Evolutionary conservation across 2,329 filamentous ascomycete species (phyloP), one percentile per base, ranked within the genome.

Genomic region (Fusarium sp.): DNA sequence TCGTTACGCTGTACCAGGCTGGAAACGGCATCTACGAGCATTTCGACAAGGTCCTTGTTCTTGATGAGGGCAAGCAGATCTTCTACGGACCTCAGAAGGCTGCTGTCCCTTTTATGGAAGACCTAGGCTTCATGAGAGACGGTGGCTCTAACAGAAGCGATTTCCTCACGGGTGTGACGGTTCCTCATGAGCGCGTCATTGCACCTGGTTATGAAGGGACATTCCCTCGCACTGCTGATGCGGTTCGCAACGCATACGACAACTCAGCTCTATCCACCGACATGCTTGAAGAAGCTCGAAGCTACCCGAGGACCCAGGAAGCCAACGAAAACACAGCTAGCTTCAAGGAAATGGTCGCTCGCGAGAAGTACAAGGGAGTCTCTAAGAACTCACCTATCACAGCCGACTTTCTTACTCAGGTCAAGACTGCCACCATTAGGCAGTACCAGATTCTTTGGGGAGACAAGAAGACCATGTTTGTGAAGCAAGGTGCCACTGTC

Each of bases 1-100:
- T 91, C 41, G 87, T 91, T 12, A 90, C 89, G 0, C 81, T 92
- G 0, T 92, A 92, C 74, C 90, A 92, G 74, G 90, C 90, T 4
- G 88, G 89, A 10, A 90, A 92, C 57, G 88, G 86, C 20, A 91
- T 92, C 54, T 91, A 91, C 75, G 82, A 91, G 30, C 82, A 89
- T 0, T 92, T 92, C 73, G 90, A 92, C 74, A 92, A 92, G 73
- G 89, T 91, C 0, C 81, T 92, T 1, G 85, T 92, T n/a, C 83
- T 92, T 6, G 89, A 92, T 54, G 85, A 88, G 62, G 90, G 90
- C 41, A 87, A 88, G 67, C 78, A 92, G 73, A 84, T 91, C 47
- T 92, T 86, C 79, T 92, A 90, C 64, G 90, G 90, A 0, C 84
- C 88, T 0, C 81, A 84, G 69, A 78, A 82, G 6, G 81, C 89